Percentiles rank a stretch among this genome's conserved stretches.
phyloP scores from a whole-genome alignment of 345 rosid genomes.

The Carallia brachiata region DNA sequence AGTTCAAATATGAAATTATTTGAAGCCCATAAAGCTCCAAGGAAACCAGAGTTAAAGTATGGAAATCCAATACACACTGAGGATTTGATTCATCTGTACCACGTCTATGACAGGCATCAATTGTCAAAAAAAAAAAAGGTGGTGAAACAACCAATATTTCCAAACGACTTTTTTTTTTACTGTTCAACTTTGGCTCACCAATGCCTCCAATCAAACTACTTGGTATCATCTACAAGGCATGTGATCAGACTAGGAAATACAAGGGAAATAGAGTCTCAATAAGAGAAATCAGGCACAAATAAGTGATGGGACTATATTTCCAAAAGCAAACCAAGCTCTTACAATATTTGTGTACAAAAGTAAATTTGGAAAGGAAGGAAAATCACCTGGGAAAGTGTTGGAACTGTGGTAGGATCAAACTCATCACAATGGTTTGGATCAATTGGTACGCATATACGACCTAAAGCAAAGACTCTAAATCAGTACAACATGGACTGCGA shows the following conservation, averaged over 20 bases:
- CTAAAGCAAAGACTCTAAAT: slow-evolving; percentile 33
- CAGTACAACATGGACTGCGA: neutral
- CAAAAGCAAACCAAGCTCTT: too few relatives aligned
- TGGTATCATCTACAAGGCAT: neutral
- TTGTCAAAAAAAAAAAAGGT: neutral
- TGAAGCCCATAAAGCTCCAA: too few relatives aligned
- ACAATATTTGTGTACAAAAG: too few relatives aligned
- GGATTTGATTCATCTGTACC: neutral
- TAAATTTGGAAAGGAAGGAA: neutral
- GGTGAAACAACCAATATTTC: too few relatives aligned
- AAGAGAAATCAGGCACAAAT: too few relatives aligned
- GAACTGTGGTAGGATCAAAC: slow-evolving; percentile 84
- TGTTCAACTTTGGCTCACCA: too few relatives aligned
- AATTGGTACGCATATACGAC: slow-evolving; percentile 88
- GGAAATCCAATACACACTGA: neutral
- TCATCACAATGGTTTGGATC: slow-evolving; percentile 74
- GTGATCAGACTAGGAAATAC: neutral
- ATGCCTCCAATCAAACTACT: too few relatives aligned
- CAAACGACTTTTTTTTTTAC: too few relatives aligned
- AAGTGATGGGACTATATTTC: too few relatives aligned
- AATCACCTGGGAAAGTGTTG: slow-evolving; percentile 63
- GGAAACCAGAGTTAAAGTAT: too few relatives aligned
- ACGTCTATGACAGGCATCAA: neutral
- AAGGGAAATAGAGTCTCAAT: too few relatives aligned
- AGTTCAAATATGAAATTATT: too few relatives aligned